Conservation (phyloP, 2,329 filamentous ascomycete species). For the Phyllachora maydis region DNA sequence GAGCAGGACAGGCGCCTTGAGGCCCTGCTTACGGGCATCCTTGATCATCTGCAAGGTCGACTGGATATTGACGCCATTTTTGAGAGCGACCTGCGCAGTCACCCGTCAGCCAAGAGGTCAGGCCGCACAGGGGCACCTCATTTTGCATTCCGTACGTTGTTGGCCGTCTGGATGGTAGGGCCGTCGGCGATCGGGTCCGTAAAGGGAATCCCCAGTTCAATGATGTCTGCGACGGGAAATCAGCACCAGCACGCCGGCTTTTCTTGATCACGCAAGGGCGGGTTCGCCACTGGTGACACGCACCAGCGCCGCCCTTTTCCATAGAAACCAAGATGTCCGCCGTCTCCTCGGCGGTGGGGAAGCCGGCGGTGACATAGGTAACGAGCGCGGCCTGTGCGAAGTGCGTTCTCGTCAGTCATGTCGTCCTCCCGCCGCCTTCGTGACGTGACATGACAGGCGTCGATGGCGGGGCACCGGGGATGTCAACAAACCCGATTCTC, state of each 20-base stretch:
- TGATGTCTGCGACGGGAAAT: constrained; percentile 55
- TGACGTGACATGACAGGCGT: neutral
- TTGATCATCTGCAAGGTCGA: constrained; percentile 68
- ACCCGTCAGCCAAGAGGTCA: no score
- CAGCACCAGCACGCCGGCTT: neutral
- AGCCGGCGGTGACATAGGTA: constrained; percentile 92
- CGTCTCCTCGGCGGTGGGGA: constrained; percentile 62
- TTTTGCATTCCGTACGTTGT: no score
- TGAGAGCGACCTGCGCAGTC: constrained; percentile 60
- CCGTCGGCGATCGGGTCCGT: constrained; percentile 97
- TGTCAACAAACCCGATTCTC: constrained; percentile 28
- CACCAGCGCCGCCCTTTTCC: constrained; percentile 83
- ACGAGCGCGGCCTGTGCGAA: constrained; percentile 57
- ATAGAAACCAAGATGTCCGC: constrained; percentile 70
- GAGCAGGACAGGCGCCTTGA: constrained; percentile 67
- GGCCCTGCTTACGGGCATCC: constrained; percentile 54
- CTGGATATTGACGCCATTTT: constrained; percentile 71
- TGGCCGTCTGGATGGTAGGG: constrained; percentile 88
- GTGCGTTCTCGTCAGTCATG: constrained; percentile 4
- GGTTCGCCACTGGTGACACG: constrained; percentile 11
- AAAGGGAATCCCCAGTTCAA: constrained; percentile 91
- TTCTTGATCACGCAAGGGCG: neutral
- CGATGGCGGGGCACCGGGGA: constrained; percentile 8
- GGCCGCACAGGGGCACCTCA: no score
- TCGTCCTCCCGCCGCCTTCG: neutral